A percentile compares a stretch with the other conserved stretches of the same genome.
phyloP scores from a whole-genome alignment of 208 protist genomes.

The Histomonas meleagridis region DNA sequence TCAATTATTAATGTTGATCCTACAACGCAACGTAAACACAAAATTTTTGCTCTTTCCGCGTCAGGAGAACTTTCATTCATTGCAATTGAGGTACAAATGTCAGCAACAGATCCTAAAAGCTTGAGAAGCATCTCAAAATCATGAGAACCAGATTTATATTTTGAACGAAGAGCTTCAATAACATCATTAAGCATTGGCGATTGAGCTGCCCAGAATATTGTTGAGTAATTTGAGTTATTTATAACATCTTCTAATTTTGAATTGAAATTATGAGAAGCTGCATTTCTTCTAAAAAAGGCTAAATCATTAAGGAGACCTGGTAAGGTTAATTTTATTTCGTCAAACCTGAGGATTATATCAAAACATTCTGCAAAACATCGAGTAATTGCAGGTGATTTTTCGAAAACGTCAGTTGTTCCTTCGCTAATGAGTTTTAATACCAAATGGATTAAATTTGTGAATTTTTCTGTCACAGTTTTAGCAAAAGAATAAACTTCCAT shows the following conservation, averaged over 20 bases:
- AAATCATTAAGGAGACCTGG: background rate
- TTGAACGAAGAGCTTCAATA: background rate
- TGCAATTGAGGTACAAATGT: background rate
- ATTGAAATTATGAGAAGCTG: background rate
- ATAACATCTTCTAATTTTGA: background rate
- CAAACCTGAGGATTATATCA: background rate
- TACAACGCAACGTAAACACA: background rate
- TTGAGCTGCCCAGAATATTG: background rate
- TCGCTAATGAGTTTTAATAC: background rate
- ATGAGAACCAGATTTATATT: background rate
- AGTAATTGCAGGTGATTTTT: background rate
- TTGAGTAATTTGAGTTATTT: background rate
- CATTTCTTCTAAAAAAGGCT: slow-evolving; percentile 2
- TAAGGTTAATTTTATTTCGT: background rate
- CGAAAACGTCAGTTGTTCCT: background rate
- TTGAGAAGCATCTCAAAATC: background rate
- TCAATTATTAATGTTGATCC: background rate
- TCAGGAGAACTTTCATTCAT: no score
- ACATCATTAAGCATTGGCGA: background rate
- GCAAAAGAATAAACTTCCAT: slow-evolving; percentile 10
- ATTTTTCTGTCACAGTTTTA: background rate
- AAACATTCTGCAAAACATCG: background rate
- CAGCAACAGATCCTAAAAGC: background rate
- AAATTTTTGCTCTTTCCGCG: background rate
- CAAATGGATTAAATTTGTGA: background rate